Base-by-base conservation (phyloP, 2,329 filamentous ascomycete genomes). In the Aspergillus aculeatus region DNA sequence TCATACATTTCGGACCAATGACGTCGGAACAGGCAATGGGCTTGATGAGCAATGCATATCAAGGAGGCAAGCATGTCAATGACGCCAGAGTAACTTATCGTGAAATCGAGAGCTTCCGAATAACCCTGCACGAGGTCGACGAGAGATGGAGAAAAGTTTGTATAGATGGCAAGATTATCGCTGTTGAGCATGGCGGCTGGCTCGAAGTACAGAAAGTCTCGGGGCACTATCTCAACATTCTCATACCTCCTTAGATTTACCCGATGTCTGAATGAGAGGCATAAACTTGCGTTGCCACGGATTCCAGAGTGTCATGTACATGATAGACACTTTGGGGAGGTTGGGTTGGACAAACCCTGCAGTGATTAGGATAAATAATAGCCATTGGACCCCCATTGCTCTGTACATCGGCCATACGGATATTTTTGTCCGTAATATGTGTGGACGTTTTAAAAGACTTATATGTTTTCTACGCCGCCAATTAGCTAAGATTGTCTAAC, bases 111-210 rank as follows among this genome's bases (percentile, higher is more conserved):
- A 84, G 84, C 54, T 66, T 96, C 19, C 81, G 78, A 59, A 86
- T 97, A 50, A 82, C 84, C 16, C 86, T 91, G 38, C 63, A 79
- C 1, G 90, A 95, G 69, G 79, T 84, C 1, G 60, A 72, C 24
- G 72, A 75, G 57, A 80, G 86, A 55, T 97, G 92, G 92, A 82
- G 94, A 62, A 86, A 93, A 69, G 84, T 96, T 14, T 98, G 94
- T 73, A 82, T 98, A n/a, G 94, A 98, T 74, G 94, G 94, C 3
- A 92, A 89, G 56, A 96, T 96, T 68, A 85, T 97, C 3, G 83
- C 85, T 60, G 78, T 96, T 0, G 88, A 89, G 21, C 73, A 81
- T 54, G 86, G 83, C 2, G 92, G 92, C 0, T 88, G 85, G 81
- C 84, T 96, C 74, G 84, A 86, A 60, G 83, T 96, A 38, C 57